phyloP scores from a whole-genome alignment of 768 basidiomycete species.

The Agaricus subrufescens region DNA sequence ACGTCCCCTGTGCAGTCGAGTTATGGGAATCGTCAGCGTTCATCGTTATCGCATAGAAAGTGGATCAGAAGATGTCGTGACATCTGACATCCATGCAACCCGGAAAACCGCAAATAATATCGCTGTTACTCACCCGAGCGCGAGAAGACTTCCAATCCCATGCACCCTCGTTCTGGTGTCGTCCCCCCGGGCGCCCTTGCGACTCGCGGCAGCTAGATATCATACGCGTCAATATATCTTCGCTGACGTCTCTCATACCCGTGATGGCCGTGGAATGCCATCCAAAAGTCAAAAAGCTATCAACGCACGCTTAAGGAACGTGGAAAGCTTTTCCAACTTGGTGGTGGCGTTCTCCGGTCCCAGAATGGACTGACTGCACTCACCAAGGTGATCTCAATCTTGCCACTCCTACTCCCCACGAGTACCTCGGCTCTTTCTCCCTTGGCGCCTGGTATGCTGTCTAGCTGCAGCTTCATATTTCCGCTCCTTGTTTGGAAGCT shows the following conservation, averaged over 20 bases:
- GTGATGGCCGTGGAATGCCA: slow-evolving; percentile 2
- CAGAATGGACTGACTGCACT: slow-evolving; percentile 2
- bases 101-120: background rate
- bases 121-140: slow-evolving; percentile 23
- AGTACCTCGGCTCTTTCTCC: slow-evolving; percentile 28
- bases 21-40: background rate
- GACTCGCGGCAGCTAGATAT: slow-evolving; percentile 23
- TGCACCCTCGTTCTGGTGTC: slow-evolving; percentile 25
- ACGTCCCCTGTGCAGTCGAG: slow-evolving; percentile 25
- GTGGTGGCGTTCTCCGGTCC: background rate
- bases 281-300: slow-evolving; percentile 2
- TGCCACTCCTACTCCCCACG: slow-evolving; percentile 30
- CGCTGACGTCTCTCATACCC: background rate
- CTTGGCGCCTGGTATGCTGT: slow-evolving; percentile 26
- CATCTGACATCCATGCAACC: background rate
- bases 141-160: slow-evolving; percentile 32
- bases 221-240: background rate
- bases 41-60: background rate
- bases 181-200: slow-evolving; percentile 8
- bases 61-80: background rate
- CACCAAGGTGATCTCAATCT: slow-evolving; percentile 38
- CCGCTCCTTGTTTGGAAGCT: slow-evolving; percentile 40
- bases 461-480: slow-evolving; percentile 31
- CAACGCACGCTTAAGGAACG: background rate
- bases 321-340: background rate